A percentile compares a stretch with the other conserved stretches of the same genome.
Evolutionary conservation across 495 filamentous ascomycete genomes (phyloP).

Genomic region (Hypoxylon crocopeplum): DNA sequence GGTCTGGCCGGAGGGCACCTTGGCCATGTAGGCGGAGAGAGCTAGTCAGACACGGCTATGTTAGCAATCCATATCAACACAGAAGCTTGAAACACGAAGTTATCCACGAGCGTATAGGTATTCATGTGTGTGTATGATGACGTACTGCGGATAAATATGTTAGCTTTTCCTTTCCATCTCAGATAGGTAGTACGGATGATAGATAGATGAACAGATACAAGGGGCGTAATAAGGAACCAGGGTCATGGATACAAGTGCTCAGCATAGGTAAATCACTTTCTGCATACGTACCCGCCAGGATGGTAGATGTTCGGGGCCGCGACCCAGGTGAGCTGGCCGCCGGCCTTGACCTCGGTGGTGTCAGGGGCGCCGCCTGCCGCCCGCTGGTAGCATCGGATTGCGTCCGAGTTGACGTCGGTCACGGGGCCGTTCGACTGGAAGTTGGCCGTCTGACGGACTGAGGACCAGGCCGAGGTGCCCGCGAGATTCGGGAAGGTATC

Average conservation of each 20-base stretch:
- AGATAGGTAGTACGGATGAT: no score
- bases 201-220: no score
- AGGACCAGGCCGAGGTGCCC: slow-evolving; percentile 53
- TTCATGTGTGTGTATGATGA: no score
- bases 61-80: slow-evolving; percentile 8
- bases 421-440: slow-evolving; percentile 61
- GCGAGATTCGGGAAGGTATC: slow-evolving; percentile 44
- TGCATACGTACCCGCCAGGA: slow-evolving; percentile 45
- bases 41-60: slow-evolving; percentile 29
- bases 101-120: no score
- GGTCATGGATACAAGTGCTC: background rate
- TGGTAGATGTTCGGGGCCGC: slow-evolving; percentile 56
- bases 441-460: slow-evolving; percentile 56
- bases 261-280: background rate
- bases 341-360: slow-evolving; percentile 54
- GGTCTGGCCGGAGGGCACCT: slow-evolving; percentile 55
- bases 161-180: no score
- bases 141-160: no score
- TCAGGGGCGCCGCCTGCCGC: slow-evolving; percentile 47
- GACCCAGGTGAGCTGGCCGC: slow-evolving; percentile 52
- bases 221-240: no score
- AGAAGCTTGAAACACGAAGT: no score
- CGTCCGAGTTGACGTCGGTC: slow-evolving; percentile 54
- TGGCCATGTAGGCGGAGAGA: slow-evolving; percentile 60
- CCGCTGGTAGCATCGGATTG: slow-evolving; percentile 60